phyloP scores from a whole-genome alignment of 192 early-diverging fungal genomes.

The Paraglomus occultum region DNA sequence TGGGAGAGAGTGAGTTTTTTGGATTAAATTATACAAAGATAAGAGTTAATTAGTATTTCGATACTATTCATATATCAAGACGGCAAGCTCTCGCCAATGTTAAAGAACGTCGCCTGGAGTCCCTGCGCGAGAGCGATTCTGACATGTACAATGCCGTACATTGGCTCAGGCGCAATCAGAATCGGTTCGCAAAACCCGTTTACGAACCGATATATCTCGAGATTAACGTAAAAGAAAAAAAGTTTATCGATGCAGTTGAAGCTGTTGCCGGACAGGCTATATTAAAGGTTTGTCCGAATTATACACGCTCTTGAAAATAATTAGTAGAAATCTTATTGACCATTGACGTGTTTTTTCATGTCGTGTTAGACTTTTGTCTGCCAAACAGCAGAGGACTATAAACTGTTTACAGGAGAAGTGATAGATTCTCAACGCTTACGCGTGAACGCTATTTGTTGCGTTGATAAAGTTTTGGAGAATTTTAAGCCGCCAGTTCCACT shows the following conservation, averaged over 20 bases:
- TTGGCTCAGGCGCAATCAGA: conserved; percentile 69
- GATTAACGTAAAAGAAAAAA: conserved; percentile 63
- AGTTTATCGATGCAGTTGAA: conserved; percentile 70
- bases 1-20: conserved; percentile 29
- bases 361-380: conserved; percentile 64
- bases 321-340: background rate
- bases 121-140: conserved; percentile 45
- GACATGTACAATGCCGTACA: conserved; percentile 60
- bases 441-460: conserved; percentile 57
- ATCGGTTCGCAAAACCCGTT: conserved; percentile 64
- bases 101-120: conserved; percentile 48
- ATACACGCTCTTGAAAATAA: background rate
- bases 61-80: conserved; percentile 34
- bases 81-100: conserved; percentile 62
- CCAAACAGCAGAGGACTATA: conserved; percentile 77
- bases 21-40: background rate
- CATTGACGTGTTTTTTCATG: conserved; percentile 15
- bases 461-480: conserved; percentile 30
- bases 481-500: conserved; percentile 36
- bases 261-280: conserved; percentile 10
- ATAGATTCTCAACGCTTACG: conserved; percentile 61
- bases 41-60: background rate
- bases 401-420: conserved; percentile 58
- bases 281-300: background rate
- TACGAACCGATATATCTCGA: conserved; percentile 73